phyloP scores from a whole-genome alignment of 306 rosid species.

The Cyamopsis tetragonoloba region DNA sequence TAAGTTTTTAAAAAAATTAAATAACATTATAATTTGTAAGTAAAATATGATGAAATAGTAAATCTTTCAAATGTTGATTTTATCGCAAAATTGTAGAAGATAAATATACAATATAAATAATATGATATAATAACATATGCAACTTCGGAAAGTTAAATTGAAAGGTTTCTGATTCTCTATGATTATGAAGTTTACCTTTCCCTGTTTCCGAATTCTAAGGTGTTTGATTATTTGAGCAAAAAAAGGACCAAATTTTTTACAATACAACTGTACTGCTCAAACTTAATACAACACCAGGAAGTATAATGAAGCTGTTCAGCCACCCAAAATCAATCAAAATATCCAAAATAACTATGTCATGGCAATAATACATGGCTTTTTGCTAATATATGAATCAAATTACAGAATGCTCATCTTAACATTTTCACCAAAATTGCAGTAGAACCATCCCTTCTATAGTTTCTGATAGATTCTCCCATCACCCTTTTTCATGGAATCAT shows the following conservation, averaged over 20 bases:
- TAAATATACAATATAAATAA: too few species aligned
- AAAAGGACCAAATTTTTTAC: background rate
- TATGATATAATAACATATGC: too few species aligned
- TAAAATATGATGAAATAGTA: too few species aligned
- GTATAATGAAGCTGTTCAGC: background rate
- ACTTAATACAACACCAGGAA: conserved; percentile 5
- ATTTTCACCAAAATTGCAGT: background rate
- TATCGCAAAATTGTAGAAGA: too few species aligned
- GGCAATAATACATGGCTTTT: conserved; percentile 14
- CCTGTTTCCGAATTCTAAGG: background rate
- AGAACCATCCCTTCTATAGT: conserved; percentile 1
- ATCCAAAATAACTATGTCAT: background rate
- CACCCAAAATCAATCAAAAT: conserved; percentile 16
- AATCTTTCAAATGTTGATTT: too few species aligned
- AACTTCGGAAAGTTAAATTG: too few species aligned
- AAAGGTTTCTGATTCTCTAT: too few species aligned
- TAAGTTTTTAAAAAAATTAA: too few species aligned
- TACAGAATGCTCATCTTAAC: conserved; percentile 22
- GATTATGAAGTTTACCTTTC: background rate
- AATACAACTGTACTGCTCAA: background rate
- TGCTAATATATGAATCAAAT: conserved; percentile 2
- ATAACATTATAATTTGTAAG: too few species aligned
- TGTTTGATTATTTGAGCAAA: background rate
- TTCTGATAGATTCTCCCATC: conserved; percentile 19
- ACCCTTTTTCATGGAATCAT: conserved; percentile 14